Conservation (phyloP, 768 basidiomycete species). For the Auricularia heimuer region DNA sequence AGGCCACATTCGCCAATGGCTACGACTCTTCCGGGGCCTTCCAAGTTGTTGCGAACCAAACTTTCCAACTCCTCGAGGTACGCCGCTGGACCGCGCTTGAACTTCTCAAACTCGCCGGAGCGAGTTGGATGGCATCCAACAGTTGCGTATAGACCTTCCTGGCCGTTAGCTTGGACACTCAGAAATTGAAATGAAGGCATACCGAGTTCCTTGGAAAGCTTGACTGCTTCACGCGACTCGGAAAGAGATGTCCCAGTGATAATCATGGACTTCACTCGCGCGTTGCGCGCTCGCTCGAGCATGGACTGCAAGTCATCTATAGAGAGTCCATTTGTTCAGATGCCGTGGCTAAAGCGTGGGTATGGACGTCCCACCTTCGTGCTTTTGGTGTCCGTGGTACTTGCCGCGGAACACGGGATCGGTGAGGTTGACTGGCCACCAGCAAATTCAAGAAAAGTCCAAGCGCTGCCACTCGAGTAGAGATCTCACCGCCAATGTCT, state of each 20-base stretch:
- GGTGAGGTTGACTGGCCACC: slow-evolving; percentile 37
- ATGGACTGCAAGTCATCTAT: slow-evolving; percentile 56
- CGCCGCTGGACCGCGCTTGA: slow-evolving; percentile 42
- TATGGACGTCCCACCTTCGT: slow-evolving; percentile 18
- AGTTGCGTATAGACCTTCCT: slow-evolving; percentile 55
- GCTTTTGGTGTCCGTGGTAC: slow-evolving; percentile 27
- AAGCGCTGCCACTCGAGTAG: background rate
- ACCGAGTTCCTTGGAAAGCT: slow-evolving; percentile 52
- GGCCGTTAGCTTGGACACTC: background rate
- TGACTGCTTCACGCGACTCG: slow-evolving; percentile 51
- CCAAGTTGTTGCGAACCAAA: slow-evolving; percentile 39
- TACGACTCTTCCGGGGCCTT: slow-evolving; percentile 49
- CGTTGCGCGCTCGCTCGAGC: slow-evolving; percentile 41
- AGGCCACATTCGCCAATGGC: slow-evolving; percentile 76
- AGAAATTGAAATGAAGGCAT: slow-evolving; percentile 5
- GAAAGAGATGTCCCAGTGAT: slow-evolving; percentile 64
- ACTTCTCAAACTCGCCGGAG: slow-evolving; percentile 53
- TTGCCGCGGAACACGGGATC: slow-evolving; percentile 39
- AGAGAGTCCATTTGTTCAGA: background rate
- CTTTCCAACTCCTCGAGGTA: slow-evolving; percentile 53
- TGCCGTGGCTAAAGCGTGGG: background rate
- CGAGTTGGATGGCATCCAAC: slow-evolving; percentile 77
- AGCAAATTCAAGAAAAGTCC: no score
- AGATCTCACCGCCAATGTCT: slow-evolving; percentile 32
- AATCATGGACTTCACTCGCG: slow-evolving; percentile 61